These are phyloP conservation scores for Venturia effusa DNA, from an alignment of 2,329 filamentous ascomycete genomes.

Conservation along the genomic window DNA sequence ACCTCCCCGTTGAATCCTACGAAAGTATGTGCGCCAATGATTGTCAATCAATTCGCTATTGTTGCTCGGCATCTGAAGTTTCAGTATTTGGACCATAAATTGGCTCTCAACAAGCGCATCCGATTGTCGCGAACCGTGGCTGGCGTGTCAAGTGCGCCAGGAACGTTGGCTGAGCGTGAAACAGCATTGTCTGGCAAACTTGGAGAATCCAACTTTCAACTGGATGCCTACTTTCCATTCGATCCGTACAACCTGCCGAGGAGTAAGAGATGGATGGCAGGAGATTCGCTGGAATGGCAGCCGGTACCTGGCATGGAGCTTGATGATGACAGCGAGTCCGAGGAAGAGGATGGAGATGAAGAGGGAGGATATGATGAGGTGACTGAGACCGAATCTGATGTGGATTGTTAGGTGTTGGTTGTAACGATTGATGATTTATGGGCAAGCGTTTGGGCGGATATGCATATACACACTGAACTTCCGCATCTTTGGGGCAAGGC, in stretches of 20 bases:
- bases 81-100: constrained; percentile 76
- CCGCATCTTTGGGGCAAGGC: background rate
- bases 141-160: constrained; percentile 36
- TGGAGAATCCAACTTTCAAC: constrained; percentile 69
- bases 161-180: constrained; percentile 41
- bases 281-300: constrained; percentile 73
- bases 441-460: background rate
- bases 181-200: constrained; percentile 40
- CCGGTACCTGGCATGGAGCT: constrained; percentile 48
- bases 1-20: constrained; percentile 87
- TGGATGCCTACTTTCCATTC: constrained; percentile 94
- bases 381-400: constrained; percentile 27
- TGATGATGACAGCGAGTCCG: constrained; percentile 4
- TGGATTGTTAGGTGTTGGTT: constrained; percentile 12
- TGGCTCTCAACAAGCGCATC: constrained; percentile 87
- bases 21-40: constrained; percentile 83
- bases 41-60: constrained; percentile 84
- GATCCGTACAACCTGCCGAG: constrained; percentile 87
- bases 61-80: constrained; percentile 78
- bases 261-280: constrained; percentile 79
- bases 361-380: constrained; percentile 42
- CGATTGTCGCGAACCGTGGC: constrained; percentile 62
- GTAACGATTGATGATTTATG: background rate
- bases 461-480: background rate
- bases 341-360: constrained; percentile 34